Evolutionary conservation across 2,329 filamentous ascomycete genomes (phyloP).

Genomic region (Talaromyces verruculosus): DNA sequence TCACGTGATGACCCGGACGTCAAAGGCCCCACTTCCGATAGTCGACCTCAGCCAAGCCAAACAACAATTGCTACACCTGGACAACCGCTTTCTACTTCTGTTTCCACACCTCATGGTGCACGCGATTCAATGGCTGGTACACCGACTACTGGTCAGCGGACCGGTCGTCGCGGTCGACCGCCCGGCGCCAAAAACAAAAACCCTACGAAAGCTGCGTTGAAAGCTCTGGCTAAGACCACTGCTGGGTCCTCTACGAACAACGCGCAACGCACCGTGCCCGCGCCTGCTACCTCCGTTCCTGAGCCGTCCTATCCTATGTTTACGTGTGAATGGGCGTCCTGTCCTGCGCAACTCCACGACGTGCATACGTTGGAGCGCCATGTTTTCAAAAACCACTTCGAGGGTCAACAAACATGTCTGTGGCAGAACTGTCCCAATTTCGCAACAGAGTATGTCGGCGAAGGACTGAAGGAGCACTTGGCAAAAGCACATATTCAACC

Average conservation of each 20-base stretch:
- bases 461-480: constrained; percentile 53
- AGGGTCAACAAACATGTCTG: constrained; percentile 33
- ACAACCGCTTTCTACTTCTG: constrained; percentile 2
- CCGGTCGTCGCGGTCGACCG: constrained; percentile 30
- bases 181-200: constrained; percentile 34
- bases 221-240: background rate
- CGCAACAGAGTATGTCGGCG: constrained; percentile 27
- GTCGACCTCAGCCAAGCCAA: constrained; percentile 6
- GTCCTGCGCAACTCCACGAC: constrained; percentile 61
- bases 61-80: background rate
- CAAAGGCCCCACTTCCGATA: constrained; percentile 15
- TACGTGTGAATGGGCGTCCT: constrained; percentile 59
- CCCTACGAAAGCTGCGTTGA: constrained; percentile 21
- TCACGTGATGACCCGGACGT: constrained; percentile 18
- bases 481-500: constrained; percentile 53
- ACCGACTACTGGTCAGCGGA: constrained; percentile 13
- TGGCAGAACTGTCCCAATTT: constrained; percentile 23
- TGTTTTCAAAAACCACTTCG: constrained; percentile 55
- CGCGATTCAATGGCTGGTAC: constrained; percentile 18
- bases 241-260: background rate
- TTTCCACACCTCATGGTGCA: constrained; percentile 14
- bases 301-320: constrained; percentile 46
- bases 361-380: constrained; percentile 61
- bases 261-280: constrained; percentile 24
- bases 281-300: constrained; percentile 20